These are phyloP conservation scores for Yamadazyma sp. DNA, from an alignment of 805 yeast genomes.

Conservation along the genomic window DNA sequence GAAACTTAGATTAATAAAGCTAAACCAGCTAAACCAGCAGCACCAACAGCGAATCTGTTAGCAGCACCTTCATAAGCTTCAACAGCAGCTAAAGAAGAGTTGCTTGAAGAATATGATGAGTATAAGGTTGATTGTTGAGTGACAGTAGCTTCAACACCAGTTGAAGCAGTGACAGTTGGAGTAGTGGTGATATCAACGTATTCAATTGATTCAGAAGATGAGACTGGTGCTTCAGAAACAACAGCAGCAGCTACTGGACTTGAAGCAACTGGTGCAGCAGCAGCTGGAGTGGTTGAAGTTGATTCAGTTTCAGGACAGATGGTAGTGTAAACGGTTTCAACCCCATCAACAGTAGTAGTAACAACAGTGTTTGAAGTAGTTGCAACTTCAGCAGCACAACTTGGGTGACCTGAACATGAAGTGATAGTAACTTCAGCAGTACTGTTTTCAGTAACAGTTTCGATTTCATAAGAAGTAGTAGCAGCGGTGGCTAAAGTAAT, in stretches of 20 bases:
- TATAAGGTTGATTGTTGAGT: conserved; percentile 37
- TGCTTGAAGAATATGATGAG: conserved; percentile 21
- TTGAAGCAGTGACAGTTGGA: conserved; percentile 46
- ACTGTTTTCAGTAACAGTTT: conserved; percentile 23
- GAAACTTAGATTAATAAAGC: conserved; percentile 31
- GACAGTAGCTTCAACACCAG: conserved; percentile 44
- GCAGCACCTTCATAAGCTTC: conserved; percentile 31
- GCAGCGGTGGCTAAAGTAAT: conserved; percentile 23
- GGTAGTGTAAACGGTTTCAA: conserved; percentile 35
- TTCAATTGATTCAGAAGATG: conserved; percentile 14
- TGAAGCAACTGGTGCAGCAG: conserved; percentile 12
- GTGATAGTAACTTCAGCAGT: conserved; percentile 38
- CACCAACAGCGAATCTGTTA: conserved; percentile 26
- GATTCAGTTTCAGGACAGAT: conserved; percentile 30
- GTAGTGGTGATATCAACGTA: conserved; percentile 51
- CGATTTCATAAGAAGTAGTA: conserved; percentile 16
- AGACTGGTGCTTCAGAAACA: conserved; percentile 4
- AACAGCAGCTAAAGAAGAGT: conserved; percentile 21
- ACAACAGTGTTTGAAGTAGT: conserved; percentile 27
- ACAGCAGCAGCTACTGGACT: conserved; percentile 6
- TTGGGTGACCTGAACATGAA: conserved; percentile 32
- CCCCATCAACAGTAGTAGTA: conserved; percentile 32
- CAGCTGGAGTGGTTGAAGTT: conserved; percentile 5
- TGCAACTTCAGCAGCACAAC: conserved; percentile 18
- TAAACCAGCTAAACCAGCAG: conserved; percentile 40